Evolutionary conservation across 768 basidiomycete species (phyloP), one percentile per base, ranked within the genome.

Genomic region (Sporobolomyces pararoseus): DNA sequence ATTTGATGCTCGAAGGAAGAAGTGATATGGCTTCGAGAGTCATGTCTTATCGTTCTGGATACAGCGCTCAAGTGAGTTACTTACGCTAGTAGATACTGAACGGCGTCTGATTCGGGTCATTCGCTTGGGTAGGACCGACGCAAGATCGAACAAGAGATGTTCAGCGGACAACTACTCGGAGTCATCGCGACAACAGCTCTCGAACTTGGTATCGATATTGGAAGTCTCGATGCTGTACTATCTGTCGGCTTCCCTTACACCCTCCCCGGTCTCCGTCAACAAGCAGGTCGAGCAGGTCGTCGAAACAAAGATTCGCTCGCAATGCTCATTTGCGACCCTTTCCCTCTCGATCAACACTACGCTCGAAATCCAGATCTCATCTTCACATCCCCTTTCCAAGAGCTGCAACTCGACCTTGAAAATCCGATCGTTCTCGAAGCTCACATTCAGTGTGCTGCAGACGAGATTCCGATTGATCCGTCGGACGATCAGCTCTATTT

Each of bases 121-220:
- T 9, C 17, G 39, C 9, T 9, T 17, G 39, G 10, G 39, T 17
- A 90, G 87, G 91, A 92, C 76, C 86, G 91, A 32, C 85, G 91
- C 31, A 83, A 81, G 69, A 93, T 94, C 58, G 91, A 95, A 78
- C 82, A 85, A 52, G 89, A 93, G 75, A 91, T 92, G 7, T 95
- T 95, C 76, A 86, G 87, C 1, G 90, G 91, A 3, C 83, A 85
- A 70, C 82, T 94, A 14, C 84, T 95, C 25, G 91, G 92, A 17
- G 88, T 94, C 52, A 84, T 95, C 39, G 89, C 91, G 0, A 95
- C 91, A 0, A 94, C 91, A 75, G 91, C 91, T 0, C 83, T 94
- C 17, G 92, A 95, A 78, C 85, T 94, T 10, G 91, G 91, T n/a
- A 68, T 75, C 52, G 71, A 72, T 54, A 73, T 75, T 39, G 71